Percentiles rank a stretch among this genome's conserved stretches.
Conservation (phyloP, 768 basidiomycete species). For the Dacryopinax spathularia region DNA sequence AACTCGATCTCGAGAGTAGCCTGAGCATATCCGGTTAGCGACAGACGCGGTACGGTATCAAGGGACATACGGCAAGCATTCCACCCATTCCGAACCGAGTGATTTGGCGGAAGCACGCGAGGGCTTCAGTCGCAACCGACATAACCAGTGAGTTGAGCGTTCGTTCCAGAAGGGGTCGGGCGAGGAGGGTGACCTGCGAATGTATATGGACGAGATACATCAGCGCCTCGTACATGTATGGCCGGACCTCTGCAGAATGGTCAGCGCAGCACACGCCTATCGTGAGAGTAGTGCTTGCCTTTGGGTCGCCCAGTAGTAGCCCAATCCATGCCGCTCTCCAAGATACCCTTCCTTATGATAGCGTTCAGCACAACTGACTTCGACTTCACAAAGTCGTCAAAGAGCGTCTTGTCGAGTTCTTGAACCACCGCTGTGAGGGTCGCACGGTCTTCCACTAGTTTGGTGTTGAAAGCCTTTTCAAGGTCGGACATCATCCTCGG, state of each 20-base stretch:
- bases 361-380: slow-evolving; percentile 53
- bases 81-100: slow-evolving; percentile 94
- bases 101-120: slow-evolving; percentile 76
- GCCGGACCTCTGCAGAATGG: slow-evolving; percentile 59
- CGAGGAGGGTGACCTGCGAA: slow-evolving; percentile 70
- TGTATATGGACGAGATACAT: slow-evolving; percentile 85
- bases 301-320: slow-evolving; percentile 83
- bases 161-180: slow-evolving; percentile 70
- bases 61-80: slow-evolving; percentile 70
- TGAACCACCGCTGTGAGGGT: slow-evolving; percentile 61
- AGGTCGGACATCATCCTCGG: slow-evolving; percentile 71
- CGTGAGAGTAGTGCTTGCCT: slow-evolving; percentile 35
- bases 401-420: slow-evolving; percentile 77
- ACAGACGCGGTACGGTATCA: background rate
- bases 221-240: slow-evolving; percentile 82
- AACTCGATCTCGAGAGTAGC: slow-evolving; percentile 98
- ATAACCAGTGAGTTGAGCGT: slow-evolving; percentile 67
- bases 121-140: slow-evolving; percentile 66
- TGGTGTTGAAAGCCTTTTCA: slow-evolving; percentile 57
- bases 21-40: too few relatives aligned
- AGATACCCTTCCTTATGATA: slow-evolving; percentile 64
- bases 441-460: slow-evolving; percentile 59
- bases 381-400: slow-evolving; percentile 73
- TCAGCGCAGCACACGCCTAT: too few relatives aligned
- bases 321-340: slow-evolving; percentile 80